Conservation (phyloP, 441 rosid species). For the Biscutella laevigata region DNA sequence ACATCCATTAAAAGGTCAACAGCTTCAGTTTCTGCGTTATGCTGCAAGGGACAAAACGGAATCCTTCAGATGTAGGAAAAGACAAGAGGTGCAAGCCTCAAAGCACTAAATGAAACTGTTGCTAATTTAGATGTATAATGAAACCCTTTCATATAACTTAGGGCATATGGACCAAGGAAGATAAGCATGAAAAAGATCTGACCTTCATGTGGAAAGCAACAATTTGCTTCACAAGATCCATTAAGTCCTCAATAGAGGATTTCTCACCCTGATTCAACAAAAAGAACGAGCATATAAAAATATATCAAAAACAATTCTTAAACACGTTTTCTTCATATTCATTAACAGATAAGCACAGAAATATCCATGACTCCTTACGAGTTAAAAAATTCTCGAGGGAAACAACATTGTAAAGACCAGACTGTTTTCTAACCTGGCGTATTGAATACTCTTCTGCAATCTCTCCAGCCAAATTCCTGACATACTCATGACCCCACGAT, state of each 20-base stretch:
- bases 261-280: constrained; percentile 54
- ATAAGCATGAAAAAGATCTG: constrained; percentile 6
- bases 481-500: constrained; percentile 98
- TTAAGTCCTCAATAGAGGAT: constrained; percentile 52
- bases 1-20: constrained; percentile 98
- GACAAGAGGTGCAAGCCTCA: background rate
- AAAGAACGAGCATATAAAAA: constrained; percentile 1
- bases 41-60: constrained; percentile 39
- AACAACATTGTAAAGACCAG: constrained; percentile 11
- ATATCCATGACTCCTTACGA: background rate
- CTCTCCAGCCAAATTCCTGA: constrained; percentile 94
- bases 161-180: background rate
- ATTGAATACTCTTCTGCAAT: constrained; percentile 64
- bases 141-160: background rate
- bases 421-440: constrained; percentile 48
- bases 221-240: constrained; percentile 84
- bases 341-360: background rate
- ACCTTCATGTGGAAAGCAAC: constrained; percentile 98
- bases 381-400: background rate
- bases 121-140: background rate
- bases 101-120: background rate
- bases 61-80: constrained; percentile 9
- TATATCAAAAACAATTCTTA: background rate
- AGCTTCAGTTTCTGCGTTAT: constrained; percentile 99
- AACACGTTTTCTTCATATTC: background rate